Evolutionary conservation across 179 eudicot genomes (phyloP), one percentile per base, ranked within the genome.

Genomic region (Corrigiola litoralis): DNA sequence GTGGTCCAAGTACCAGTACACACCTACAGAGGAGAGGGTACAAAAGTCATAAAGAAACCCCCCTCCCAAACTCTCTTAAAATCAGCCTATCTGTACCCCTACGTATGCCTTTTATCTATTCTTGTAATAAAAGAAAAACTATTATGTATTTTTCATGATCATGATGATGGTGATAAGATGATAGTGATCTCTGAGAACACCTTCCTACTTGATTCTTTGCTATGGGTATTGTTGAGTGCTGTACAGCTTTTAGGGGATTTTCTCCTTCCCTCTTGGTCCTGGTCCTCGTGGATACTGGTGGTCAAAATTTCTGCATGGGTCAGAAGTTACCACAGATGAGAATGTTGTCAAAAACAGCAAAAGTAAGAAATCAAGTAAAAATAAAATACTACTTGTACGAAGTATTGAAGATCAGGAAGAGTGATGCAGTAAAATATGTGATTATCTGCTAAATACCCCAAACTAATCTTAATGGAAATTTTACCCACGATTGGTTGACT

Each of bases 31-130:
- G 77, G 81, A 81, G 77, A 74, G 79, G 81, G 77, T 74, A 81
- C 84, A 83, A 68, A 80, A 69, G 80, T 83, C 66, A 78, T 72
- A 68, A 79, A 71, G 69, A 55, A 69, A 84, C 82, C 66, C 47
- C 33, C 65, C 25, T 23, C 31, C 37, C 65, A 77, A 69, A 63
- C 84, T 77, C 83, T 44, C 79, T 74, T 77, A 74, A 73, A 77
- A 67, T 80, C 75, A 83, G 80, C 79, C 80, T 84, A 85, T 76
- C 83, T 80, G 84, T 85, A 78, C 84, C 77, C 80, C 79, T 81
- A 76, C 55, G 70, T 78, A 82, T 80, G 78, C 81, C 77, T 77
- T 56, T 20, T 68, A 68, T 21, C 40, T 29, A 80, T 79, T 72
- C 67, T 58, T 75, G 63, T 54, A 25, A 16, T 37, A 28, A 40